phyloP scores from a whole-genome alignment of 2,329 filamentous ascomycete species.

The Chalaropsis thielavioides region DNA sequence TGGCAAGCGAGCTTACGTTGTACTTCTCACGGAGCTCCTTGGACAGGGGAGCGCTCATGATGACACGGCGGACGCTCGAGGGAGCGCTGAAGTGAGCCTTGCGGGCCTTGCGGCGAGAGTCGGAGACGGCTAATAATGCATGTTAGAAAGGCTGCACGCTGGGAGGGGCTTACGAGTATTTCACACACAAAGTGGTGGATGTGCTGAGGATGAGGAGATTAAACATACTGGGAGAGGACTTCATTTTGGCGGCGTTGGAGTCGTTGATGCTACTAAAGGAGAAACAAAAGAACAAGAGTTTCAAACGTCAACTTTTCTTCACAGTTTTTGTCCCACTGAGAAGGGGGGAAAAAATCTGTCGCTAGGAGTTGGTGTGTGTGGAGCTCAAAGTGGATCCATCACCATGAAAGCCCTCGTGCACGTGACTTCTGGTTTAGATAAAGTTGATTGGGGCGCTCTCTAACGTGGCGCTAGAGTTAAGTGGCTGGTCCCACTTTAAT shows the following conservation, averaged over 20 bases:
- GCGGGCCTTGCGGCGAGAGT: conserved; percentile 95
- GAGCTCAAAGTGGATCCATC: neutral
- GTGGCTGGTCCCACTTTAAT: neutral
- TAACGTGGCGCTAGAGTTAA: neutral
- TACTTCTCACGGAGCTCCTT: conserved; percentile 99
- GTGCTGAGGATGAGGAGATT: neutral
- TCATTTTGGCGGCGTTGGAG: conserved; percentile 16
- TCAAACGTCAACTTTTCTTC: neutral
- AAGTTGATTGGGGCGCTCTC: no score
- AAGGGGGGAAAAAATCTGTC: neutral
- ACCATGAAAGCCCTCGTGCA: conserved; percentile 10
- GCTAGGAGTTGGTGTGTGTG: conserved; percentile 10
- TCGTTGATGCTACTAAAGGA: conserved; percentile 14
- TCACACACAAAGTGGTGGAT: neutral
- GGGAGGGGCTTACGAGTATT: neutral
- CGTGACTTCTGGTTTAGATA: neutral
- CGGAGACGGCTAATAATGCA: conserved; percentile 39
- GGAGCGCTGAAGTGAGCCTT: conserved; percentile 96
- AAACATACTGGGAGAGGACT: conserved; percentile 16
- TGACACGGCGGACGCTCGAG: conserved; percentile 82
- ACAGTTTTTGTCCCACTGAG: conserved; percentile 7
- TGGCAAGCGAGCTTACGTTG: conserved; percentile 54
- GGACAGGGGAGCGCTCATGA: conserved; percentile 91
- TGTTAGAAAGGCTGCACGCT: conserved; percentile 9
- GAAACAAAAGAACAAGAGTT: conserved; percentile 7